phyloP scores from a whole-genome alignment of 352 stramenopile genomes.

The Phytophthora citricola region DNA sequence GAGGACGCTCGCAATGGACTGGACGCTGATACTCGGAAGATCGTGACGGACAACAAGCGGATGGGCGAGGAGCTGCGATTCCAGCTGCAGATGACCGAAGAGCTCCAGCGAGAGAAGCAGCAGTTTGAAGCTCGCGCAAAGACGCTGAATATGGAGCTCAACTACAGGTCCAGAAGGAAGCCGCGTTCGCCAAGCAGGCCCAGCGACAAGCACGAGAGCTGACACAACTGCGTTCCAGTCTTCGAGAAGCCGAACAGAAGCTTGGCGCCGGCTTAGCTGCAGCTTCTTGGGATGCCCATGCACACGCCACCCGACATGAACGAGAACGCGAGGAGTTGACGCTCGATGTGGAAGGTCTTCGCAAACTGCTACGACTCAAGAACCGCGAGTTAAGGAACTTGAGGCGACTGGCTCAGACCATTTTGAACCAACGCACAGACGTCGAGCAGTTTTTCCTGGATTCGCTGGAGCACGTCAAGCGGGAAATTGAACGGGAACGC shows the following conservation, averaged over 20 bases:
- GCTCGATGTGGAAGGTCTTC: conserved; percentile 87
- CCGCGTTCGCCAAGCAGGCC: conserved; percentile 85
- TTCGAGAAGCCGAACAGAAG: conserved; percentile 82
- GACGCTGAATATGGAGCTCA: conserved; percentile 76
- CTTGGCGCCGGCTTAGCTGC: conserved; percentile 71
- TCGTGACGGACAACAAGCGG: conserved; percentile 92
- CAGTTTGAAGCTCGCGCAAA: conserved; percentile 68
- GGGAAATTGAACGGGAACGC: conserved; percentile 66
- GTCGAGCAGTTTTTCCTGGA: conserved; percentile 94
- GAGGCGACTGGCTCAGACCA: conserved; percentile 87
- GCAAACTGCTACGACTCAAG: conserved; percentile 90
- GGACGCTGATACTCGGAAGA: conserved; percentile 91
- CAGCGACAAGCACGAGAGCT: conserved; percentile 82
- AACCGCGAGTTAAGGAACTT: conserved; percentile 94
- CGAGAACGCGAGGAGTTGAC: conserved; percentile 84
- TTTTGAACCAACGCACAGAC: conserved; percentile 93
- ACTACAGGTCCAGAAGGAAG: conserved; percentile 86
- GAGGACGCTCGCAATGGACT: conserved; percentile 91
- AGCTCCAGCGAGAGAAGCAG: conserved; percentile 87
- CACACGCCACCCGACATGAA: conserved; percentile 50
- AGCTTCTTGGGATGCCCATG: conserved; percentile 73
- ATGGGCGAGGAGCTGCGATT: conserved; percentile 95
- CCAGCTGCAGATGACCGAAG: conserved; percentile 90
- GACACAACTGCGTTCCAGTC: conserved; percentile 66
- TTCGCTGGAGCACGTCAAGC: conserved; percentile 89